Percentiles rank a stretch among this genome's conserved stretches.
phyloP scores from a whole-genome alignment of 179 eudicot species.

The Spinacia oleracea region DNA sequence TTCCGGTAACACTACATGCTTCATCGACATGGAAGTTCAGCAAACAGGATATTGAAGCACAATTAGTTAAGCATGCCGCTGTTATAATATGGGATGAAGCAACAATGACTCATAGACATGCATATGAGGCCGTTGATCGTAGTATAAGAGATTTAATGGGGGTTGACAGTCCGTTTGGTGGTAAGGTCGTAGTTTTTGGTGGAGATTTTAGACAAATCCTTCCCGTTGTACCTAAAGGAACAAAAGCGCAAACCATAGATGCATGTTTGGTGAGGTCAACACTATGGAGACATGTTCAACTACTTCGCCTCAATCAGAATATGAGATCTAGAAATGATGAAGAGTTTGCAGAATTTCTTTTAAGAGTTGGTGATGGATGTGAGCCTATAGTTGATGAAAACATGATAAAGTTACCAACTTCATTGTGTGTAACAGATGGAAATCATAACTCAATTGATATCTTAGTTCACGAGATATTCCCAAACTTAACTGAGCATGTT shows the following conservation, averaged over 20 bases:
- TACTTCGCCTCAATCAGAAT: not conserved
- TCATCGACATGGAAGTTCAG: too few species aligned
- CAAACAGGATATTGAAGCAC: too few species aligned
- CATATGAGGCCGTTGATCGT: not conserved
- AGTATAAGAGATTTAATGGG: not conserved
- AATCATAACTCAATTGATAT: not conserved
- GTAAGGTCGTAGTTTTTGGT: too few species aligned
- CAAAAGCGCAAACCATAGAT: not conserved
- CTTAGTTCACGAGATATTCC: not conserved
- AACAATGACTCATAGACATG: constrained; percentile 13
- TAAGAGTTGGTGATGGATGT: constrained; percentile 6
- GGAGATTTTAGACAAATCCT: too few species aligned
- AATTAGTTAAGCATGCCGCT: too few species aligned
- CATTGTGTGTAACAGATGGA: not conserved
- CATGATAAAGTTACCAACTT: not conserved
- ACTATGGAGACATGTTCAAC: constrained; percentile 1
- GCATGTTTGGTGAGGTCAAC: constrained; percentile 18
- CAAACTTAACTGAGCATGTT: not conserved
- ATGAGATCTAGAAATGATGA: constrained; percentile 9
- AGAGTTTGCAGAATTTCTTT: not conserved
- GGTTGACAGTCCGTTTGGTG: not conserved
- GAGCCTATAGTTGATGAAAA: not conserved
- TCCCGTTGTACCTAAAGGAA: not conserved
- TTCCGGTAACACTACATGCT: not conserved
- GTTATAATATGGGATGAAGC: too few species aligned